Evolutionary conservation across 257 asterid genomes (phyloP).

Genomic region (Lavandula angustifolia): DNA sequence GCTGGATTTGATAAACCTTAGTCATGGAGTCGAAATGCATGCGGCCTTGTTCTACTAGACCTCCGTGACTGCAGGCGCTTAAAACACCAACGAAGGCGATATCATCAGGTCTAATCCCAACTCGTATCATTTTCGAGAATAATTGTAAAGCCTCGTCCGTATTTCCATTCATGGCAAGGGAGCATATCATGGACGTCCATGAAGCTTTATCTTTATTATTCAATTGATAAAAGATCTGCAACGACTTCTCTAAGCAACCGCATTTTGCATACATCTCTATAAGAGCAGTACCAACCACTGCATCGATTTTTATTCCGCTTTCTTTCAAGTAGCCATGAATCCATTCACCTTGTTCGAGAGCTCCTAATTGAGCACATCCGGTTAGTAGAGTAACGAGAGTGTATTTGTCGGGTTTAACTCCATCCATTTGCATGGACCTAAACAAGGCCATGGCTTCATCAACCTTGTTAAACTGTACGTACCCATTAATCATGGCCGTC

Average conservation of each 20-base stretch:
- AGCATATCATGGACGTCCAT: constrained; percentile 76
- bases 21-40: constrained; percentile 62
- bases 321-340: constrained; percentile 59
- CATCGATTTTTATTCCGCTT: constrained; percentile 50
- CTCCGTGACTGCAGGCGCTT: constrained; percentile 87
- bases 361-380: constrained; percentile 83
- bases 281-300: constrained; percentile 80
- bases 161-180: constrained; percentile 72
- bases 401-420: constrained; percentile 73
- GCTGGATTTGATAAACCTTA: constrained; percentile 52
- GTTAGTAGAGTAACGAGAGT: constrained; percentile 78
- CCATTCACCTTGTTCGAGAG: constrained; percentile 81
- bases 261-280: constrained; percentile 91
- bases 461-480: constrained; percentile 72
- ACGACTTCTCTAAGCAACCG: constrained; percentile 64
- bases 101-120: constrained; percentile 68
- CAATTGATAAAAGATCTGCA: constrained; percentile 53
- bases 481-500: constrained; percentile 88
- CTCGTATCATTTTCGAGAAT: constrained; percentile 61
- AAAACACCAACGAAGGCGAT: constrained; percentile 79
- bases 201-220: constrained; percentile 65
- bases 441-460: constrained; percentile 69
- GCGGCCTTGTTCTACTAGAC: constrained; percentile 80
- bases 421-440: constrained; percentile 63
- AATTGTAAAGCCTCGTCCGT: constrained; percentile 53